Base-by-base conservation (phyloP, 2,329 filamentous ascomycete genomes). In the Colletotrichum sp. region DNA sequence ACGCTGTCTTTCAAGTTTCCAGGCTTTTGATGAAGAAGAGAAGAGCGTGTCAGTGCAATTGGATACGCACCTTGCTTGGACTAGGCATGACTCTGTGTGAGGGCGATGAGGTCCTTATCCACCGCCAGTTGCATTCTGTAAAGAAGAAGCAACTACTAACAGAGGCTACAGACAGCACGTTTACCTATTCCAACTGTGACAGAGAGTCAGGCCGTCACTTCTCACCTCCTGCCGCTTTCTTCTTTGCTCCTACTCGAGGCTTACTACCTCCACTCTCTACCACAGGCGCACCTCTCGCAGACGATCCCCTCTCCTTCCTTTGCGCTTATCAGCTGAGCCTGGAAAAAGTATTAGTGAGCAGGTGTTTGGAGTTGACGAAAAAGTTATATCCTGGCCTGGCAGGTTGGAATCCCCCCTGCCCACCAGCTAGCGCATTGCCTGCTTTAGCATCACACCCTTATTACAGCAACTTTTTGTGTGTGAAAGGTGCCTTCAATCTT, bases 271-370 rank as follows among this genome's bases (percentile, higher is more conserved):
- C 70, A 73, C 70, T 73, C 68, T 56, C 55, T 30, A 60, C 12
- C n/a, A 55, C n/a, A 71, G 61, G 48, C 72, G 61, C 66, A 58
- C 69, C 69, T 58, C 43, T 43, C 48, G 24, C 61, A 28, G 62
- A 43, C 28, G 48, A 18, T 32, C 36, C 26, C 64, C 28, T 18
- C 24, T 13, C 26, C 28, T 32, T 52, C 56, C 18, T 43, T 6
- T 32, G 58, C 61, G 21, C 72, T 71, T 75, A 71, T 71, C 72
- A 66, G 68, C 61, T 62, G 28, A 43, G 38, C 38, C 38, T 43
- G 5, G 38, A 43, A n/a, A 43, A 43, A n/a, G 38, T n/a, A n/a
- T 43, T n/a, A 43, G 38, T 43, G 16, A 32, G 61, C 34, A 36
- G 30, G 48, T 56, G 48, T 68, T 48, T 70, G 34, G 66, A 55